Evolutionary conservation across 2,329 filamentous ascomycete genomes (phyloP).

Genomic region (Cladosporium sp.): DNA sequence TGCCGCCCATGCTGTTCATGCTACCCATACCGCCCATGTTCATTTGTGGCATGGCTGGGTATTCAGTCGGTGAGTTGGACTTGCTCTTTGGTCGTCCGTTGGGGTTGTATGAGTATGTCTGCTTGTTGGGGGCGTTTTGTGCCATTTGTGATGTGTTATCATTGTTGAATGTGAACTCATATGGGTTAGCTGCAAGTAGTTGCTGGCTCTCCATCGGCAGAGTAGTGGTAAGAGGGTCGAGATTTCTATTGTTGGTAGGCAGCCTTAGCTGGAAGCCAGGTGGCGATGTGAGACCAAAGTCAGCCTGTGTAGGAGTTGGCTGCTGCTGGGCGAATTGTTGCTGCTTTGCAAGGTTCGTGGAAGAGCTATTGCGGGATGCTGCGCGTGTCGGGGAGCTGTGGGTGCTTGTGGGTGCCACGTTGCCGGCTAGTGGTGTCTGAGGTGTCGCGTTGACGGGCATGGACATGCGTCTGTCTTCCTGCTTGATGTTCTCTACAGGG

Average conservation of each 20-base stretch:
- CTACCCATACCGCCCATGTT: conserved; percentile 34
- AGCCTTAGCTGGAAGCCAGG: conserved; percentile 17
- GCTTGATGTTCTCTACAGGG: conserved; percentile 21
- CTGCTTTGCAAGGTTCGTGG: conserved; percentile 26
- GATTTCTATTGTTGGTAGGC: conserved; percentile 6
- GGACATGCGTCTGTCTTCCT: conserved; percentile 46
- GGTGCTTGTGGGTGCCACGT: conserved; percentile 29
- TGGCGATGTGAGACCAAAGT: neutral
- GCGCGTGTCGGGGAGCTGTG: conserved; percentile 26
- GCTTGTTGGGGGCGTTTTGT: neutral
- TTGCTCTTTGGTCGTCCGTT: conserved; percentile 39
- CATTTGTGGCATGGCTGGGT: conserved; percentile 24
- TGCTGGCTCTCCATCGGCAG: conserved; percentile 58
- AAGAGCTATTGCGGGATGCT: conserved; percentile 31
- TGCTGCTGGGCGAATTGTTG: conserved; percentile 18
- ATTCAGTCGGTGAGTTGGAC: conserved; percentile 29
- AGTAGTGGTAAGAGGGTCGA: conserved; percentile 49
- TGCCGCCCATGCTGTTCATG: conserved; percentile 37
- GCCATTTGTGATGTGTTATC: conserved; percentile 33
- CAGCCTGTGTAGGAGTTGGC: neutral
- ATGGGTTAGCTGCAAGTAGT: conserved; percentile 48
- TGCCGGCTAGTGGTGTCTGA: conserved; percentile 28
- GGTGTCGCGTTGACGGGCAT: conserved; percentile 39
- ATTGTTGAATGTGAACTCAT: conserved; percentile 51
- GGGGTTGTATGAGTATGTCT: conserved; percentile 50